phyloP scores from a whole-genome alignment of 164 flowering plant genomes.

The Aristolochia contorta region DNA sequence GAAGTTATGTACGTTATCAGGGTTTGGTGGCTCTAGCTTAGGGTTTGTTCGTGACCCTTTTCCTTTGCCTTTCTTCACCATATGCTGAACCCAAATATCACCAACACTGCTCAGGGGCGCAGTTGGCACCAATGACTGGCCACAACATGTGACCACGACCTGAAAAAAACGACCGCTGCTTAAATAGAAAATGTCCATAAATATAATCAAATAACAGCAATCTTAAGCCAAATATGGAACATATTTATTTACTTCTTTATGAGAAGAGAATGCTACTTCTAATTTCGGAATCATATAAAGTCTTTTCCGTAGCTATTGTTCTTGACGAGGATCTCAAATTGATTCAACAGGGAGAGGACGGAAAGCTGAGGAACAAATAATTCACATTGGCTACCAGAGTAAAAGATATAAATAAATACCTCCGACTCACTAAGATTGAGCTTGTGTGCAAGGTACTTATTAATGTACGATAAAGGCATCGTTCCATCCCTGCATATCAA shows the following conservation, averaged over 20 bases:
- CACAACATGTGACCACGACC: background rate
- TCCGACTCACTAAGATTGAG: slow-evolving; percentile 15
- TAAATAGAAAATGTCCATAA: too few species aligned
- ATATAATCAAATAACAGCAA: too few species aligned
- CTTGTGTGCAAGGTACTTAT: slow-evolving; percentile 13
- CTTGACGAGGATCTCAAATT: too few species aligned
- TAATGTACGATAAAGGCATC: slow-evolving; percentile 9
- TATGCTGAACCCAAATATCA: background rate
- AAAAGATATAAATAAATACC: slow-evolving; percentile 5
- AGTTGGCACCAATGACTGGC: background rate
- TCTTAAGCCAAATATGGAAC: too few species aligned
- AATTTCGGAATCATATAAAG: too few species aligned
- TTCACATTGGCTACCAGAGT: too few species aligned
- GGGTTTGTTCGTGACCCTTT: background rate
- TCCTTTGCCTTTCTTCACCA: background rate
- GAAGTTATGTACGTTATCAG: background rate
- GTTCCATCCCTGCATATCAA: slow-evolving; percentile 13
- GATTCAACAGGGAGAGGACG: too few species aligned
- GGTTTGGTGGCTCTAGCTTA: background rate
- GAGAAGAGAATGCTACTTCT: too few species aligned
- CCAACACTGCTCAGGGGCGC: background rate
- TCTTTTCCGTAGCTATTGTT: too few species aligned
- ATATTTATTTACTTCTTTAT: too few species aligned
- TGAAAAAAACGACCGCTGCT: background rate
- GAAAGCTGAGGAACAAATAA: too few species aligned